Evolutionary conservation across 176 grass and related monocot species (phyloP), one percentile per base, ranked within the genome.

Genomic region (Musa itinerans): DNA sequence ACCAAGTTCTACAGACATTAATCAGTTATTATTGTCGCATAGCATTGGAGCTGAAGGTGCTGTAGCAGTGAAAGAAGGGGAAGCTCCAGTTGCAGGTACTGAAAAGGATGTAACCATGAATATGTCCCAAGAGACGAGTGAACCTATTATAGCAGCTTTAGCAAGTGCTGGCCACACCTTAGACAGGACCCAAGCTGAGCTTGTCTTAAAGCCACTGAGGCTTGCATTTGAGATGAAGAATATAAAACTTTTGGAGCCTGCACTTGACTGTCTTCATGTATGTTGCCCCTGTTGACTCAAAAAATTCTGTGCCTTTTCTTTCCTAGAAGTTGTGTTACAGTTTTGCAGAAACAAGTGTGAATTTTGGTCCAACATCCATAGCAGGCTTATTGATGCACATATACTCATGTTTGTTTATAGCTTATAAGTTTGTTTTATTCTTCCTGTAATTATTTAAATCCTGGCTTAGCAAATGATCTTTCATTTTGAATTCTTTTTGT

Each of bases 201-300:
- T 99, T 56, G 80, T 99, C 78, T 84, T 99, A 82, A 91, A 99
- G 80, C 95, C 95, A 8, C 86, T 94, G 23, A 89, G 95, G 84
- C 90, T 99, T 75, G 90, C 90, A 78, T 91, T 94, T 81, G 90
- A 99, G 77, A 87, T 86, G 65, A 99, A 99, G 84, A 87, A 92
- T 84, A 69, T 94, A 79, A 99, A 99, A 84, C 90, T 99, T 74
- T 86, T 92, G 55, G 90, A 99, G 79, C 95, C 88, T 63, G 95
- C 90, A 62, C 95, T 99, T 68, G 95, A 99, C 73, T 99, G 88
- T 81, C 88, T 99, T 73, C 95, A 94, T 82, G 95, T 98, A 98
- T 80, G 68, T 5, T 13, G 49, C 24, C 76, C 17, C 11, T 19
- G 68, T 50, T n/a, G 17, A 49, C 76, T 79, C 48, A 11, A 52